Evolutionary conservation across 2,329 filamentous ascomycete genomes (phyloP).

Genomic region (Venturiaceae sp.): DNA sequence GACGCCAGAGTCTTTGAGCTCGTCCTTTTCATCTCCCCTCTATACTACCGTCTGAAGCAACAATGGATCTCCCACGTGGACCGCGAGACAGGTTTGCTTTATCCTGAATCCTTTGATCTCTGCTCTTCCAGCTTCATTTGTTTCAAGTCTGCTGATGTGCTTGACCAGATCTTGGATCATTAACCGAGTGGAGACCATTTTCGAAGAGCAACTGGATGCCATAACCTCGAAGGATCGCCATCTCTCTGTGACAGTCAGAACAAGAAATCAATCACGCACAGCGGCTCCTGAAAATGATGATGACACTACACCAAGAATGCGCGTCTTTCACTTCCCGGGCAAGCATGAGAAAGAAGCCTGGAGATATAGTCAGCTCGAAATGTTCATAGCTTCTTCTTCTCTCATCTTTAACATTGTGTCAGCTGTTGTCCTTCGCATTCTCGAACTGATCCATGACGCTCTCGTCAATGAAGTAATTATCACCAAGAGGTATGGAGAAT

Average conservation of each 20-base stretch:
- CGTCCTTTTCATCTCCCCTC: not conserved
- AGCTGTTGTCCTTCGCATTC: constrained; percentile 46
- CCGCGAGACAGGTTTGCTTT: constrained; percentile 2
- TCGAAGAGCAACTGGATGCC: constrained; percentile 7
- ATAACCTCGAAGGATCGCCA: not conserved
- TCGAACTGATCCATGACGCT: constrained; percentile 45
- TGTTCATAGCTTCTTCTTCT: not conserved
- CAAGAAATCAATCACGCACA: not conserved
- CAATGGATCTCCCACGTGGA: not conserved
- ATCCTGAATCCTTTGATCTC: not conserved
- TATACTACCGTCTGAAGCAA: too few relatives aligned
- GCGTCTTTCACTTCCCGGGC: constrained; percentile 37
- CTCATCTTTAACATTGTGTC: constrained; percentile 10
- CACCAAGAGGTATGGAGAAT: constrained; percentile 42
- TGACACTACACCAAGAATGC: not conserved
- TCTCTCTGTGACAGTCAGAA: constrained; percentile 2
- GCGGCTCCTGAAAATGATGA: not conserved
- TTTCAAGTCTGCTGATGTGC: not conserved
- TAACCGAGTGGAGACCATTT: constrained; percentile 3
- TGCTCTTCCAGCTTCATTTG: not conserved
- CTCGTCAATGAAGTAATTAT: constrained; percentile 37
- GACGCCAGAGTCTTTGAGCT: not conserved
- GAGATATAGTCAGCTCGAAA: constrained; percentile 39
- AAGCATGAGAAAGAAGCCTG: constrained; percentile 46
- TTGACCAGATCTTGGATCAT: constrained; percentile 1